Percentiles rank a stretch among this genome's conserved stretches.
Evolutionary conservation across 148 eudicot species (phyloP).

Genomic region (Vaccinium myrtillus): DNA sequence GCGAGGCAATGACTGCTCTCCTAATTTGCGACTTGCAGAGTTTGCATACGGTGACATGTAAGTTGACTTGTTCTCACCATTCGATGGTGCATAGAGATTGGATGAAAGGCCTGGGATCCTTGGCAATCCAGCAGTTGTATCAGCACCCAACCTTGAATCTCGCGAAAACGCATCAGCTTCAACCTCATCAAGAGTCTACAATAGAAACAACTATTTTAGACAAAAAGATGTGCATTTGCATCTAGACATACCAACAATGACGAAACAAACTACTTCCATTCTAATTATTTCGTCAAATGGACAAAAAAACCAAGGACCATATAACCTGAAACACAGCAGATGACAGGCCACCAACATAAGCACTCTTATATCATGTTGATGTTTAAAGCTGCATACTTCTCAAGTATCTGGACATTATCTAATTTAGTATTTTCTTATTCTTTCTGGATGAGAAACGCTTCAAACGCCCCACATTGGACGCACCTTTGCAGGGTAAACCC

Average conservation of each 20-base stretch:
- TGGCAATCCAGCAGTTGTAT: slow-evolving; percentile 8
- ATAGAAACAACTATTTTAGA: neutral
- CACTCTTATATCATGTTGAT: neutral
- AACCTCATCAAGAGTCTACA: slow-evolving; percentile 21
- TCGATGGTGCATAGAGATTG: neutral
- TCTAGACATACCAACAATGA: neutral
- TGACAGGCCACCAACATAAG: neutral
- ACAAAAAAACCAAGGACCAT: neutral
- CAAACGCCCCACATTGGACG: neutral
- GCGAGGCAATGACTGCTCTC: neutral
- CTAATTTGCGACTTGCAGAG: neutral
- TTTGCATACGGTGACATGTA: slow-evolving; percentile 1
- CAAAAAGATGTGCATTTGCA: neutral
- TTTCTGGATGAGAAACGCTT: neutral
- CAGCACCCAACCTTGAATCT: slow-evolving; percentile 3
- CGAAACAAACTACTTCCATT: neutral
- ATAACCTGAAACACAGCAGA: neutral
- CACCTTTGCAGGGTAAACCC: neutral
- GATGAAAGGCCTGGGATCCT: slow-evolving; percentile 7
- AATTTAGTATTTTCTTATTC: neutral
- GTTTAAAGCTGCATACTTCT: neutral
- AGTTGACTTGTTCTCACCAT: slow-evolving; percentile 14
- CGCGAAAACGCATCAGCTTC: slow-evolving; percentile 15
- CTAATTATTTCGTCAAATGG: neutral
- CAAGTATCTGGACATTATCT: neutral